Evolutionary conservation across 2,329 filamentous ascomycete genomes (phyloP), one percentile per base, ranked within the genome.

Genomic region (Zopfia rhizophila): DNA sequence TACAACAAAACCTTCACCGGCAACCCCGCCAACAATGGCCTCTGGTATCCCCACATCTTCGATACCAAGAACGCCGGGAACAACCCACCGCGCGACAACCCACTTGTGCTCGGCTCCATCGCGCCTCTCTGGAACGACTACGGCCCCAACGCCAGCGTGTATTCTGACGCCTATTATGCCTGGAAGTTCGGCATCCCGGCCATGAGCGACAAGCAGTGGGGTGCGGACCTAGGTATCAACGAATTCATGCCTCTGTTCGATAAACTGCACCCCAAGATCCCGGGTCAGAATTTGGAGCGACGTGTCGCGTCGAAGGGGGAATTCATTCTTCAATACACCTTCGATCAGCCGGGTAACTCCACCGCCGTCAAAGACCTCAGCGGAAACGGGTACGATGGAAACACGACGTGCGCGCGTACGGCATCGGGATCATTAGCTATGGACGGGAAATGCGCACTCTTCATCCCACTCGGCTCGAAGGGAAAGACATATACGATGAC

Each of bases 401-500:
- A 49, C 6, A 74, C 70, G 3, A 67, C 61, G 47, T 82, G 77
- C 40, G 10, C 24, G 31, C 5, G 32, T 32, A 22, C 37, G 53
- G 40, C 49, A 2, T 40, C 70, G 17, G 53, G 54, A 1, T 51
- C 66, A 3, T 45, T 78, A 3, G 28, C 51, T 1, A 53, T 80
- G 14, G 57, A 61, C 4, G 48, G 65, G 0, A 48, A 62, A 0
- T 83, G 81, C 55, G 63, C 65, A 3, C 45, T 82, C 2, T 63
- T 46, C 1, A 82, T 79, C 1, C 79, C 79, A 0, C 60, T 82
- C 7, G 63, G 63, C 0, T 80, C 78, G 23, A 85, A 85, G 58
- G 82, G 82, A 2, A 72, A 80, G 45, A 73, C 83, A 56, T 85
- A 85, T 60, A 82, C 78, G 0, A 71, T 85, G 1, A 72, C 75